Percentiles rank a stretch among this genome's conserved stretches.
phyloP scores from a whole-genome alignment of 768 basidiomycete genomes.

The Tricholomella constricta region DNA sequence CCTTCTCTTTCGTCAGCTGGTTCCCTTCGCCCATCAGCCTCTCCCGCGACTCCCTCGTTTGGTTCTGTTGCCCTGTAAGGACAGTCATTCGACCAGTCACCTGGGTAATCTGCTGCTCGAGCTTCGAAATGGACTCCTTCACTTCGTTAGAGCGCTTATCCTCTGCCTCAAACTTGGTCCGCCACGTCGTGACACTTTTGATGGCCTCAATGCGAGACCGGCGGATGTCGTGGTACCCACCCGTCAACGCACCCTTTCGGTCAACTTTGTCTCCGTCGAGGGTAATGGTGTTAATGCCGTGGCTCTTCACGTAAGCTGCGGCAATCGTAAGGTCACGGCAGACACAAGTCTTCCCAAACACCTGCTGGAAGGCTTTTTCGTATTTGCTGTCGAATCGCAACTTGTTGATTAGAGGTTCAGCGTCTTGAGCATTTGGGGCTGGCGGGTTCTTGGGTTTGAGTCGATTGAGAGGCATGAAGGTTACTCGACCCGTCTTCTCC shows the following conservation, averaged over 20 bases:
- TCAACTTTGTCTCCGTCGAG: constrained; percentile 98
- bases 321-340: constrained; percentile 92
- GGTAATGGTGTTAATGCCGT: constrained; percentile 95
- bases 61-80: constrained; percentile 65
- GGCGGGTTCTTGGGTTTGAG: constrained; percentile 74
- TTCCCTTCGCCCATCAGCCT: constrained; percentile 63
- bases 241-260: constrained; percentile 92
- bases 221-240: constrained; percentile 93
- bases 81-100: constrained; percentile 74
- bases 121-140: constrained; percentile 61
- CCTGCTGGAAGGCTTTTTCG: constrained; percentile 90
- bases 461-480: constrained; percentile 98
- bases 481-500: constrained; percentile 92
- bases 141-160: constrained; percentile 69
- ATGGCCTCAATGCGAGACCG: constrained; percentile 89
- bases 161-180: constrained; percentile 67
- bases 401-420: constrained; percentile 81
- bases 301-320: constrained; percentile 91
- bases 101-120: constrained; percentile 88
- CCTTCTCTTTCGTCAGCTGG: constrained; percentile 65
- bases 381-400: constrained; percentile 72
- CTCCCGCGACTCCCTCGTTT: constrained; percentile 69
- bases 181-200: constrained; percentile 75
- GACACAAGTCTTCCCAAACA: constrained; percentile 96
- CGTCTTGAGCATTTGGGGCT: constrained; percentile 71